Evolutionary conservation across 2,329 filamentous ascomycete genomes (phyloP).

Genomic region (Penicillium sp.): DNA sequence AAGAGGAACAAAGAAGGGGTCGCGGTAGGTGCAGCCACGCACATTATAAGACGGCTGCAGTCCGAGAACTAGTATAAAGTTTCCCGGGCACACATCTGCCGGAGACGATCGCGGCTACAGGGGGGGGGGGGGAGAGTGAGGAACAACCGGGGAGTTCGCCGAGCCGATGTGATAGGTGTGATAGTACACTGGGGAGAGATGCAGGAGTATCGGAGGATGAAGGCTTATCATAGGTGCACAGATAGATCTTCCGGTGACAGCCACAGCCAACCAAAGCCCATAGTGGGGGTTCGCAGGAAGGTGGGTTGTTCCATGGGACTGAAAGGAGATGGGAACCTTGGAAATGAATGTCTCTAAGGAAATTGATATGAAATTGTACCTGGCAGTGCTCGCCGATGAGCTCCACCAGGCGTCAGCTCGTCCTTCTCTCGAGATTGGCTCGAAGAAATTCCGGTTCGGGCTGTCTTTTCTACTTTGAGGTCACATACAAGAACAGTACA

Average conservation of each 20-base stretch:
- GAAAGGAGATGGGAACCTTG: constrained; percentile 8
- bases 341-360: constrained; percentile 2
- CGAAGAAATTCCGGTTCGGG: background rate
- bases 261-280: constrained; percentile 8
- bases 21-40: constrained; percentile 9
- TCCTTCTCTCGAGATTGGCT: background rate
- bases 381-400: constrained; percentile 2
- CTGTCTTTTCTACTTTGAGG: background rate
- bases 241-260: constrained; percentile 13
- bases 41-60: constrained; percentile 15
- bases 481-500: background rate
- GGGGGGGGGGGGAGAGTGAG: background rate
- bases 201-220: constrained; percentile 3
- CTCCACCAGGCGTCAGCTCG: background rate
- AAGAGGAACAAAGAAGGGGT: constrained; percentile 1
- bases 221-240: constrained; percentile 12
- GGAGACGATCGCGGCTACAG: constrained; percentile 10
- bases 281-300: constrained; percentile 1
- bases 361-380: constrained; percentile 16
- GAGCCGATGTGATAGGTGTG: constrained; percentile 10
- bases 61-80: constrained; percentile 8
- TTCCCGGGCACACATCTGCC: constrained; percentile 16
- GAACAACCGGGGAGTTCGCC: constrained; percentile 5
- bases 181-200: constrained; percentile 12
- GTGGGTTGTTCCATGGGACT: constrained; percentile 9